Evolutionary conservation across 1,284 basidiomycete genomes (phyloP), one percentile per base, ranked within the genome.

Genomic region (Moesziomyces antarcticus): DNA sequence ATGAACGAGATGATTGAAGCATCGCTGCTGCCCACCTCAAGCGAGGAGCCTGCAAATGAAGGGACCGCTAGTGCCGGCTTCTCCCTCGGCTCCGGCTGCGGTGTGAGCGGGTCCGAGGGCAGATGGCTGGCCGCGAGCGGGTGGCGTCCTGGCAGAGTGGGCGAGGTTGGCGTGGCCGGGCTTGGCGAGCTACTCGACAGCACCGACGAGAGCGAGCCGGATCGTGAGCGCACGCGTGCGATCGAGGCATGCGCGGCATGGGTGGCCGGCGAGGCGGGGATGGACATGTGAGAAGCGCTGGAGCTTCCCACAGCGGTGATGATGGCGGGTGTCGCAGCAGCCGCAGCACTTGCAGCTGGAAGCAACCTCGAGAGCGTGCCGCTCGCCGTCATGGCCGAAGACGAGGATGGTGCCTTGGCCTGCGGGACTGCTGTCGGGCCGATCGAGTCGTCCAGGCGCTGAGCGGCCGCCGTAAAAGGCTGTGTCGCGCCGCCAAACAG

Each of bases 171-270:
- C 21, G 65, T 63, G 7, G 56, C 50, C 3, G 65, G 35, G 37
- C 53, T 56, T 13, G 54, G 37, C 5, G 70, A 58, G 33, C 50
- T 52, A n/a, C n/a, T 53, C 9, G 75, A 77, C 2, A 62, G 54
- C 43, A 64, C 33, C 22, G 75, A 77, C 18, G 75, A 77, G 21
- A 74, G 11, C 16, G 75, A 77, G 4, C 67, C 75, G 11, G 75
- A 77, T 10, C 75, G 70, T 18, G 73, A 66, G 14, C 75, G 66
- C 5, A 56, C 51, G 3, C 48, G 51, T 14, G 65, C 59, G 21
- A 58, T 67, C 22, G 53, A 49, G 1, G 55, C 62, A 22, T 67
- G 68, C 20, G 66, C 60, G 24, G 27, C 33, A 22, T 44, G 52
- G 2, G 53, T 37, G 16, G 66, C 66, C 14, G 59, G 66, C 43